Evolutionary conservation across 2,329 filamentous ascomycete genomes (phyloP).

Genomic region (Diaporthe humulicola): DNA sequence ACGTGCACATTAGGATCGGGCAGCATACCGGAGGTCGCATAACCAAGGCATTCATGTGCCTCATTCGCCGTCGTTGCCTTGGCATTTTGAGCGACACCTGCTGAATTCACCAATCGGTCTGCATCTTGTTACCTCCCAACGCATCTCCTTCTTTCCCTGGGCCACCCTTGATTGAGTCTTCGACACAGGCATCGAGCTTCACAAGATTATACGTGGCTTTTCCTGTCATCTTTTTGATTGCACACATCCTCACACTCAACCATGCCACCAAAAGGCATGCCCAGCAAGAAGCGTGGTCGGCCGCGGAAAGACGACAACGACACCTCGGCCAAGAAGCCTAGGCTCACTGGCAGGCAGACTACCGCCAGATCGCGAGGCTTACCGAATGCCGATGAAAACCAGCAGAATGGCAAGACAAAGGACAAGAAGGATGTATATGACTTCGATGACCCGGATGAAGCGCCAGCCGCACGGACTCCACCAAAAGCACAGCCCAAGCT

Average conservation of each 20-base stretch:
- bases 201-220: not conserved
- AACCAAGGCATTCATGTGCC: not conserved
- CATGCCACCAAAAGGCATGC: slow-evolving; percentile 31
- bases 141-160: not conserved
- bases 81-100: not conserved
- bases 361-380: slow-evolving; percentile 41
- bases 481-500: slow-evolving; percentile 46
- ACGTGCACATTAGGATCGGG: not conserved
- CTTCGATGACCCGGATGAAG: slow-evolving; percentile 40
- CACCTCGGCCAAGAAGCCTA: slow-evolving; percentile 40
- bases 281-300: slow-evolving; percentile 37
- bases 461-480: slow-evolving; percentile 25
- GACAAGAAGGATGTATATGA: slow-evolving; percentile 40
- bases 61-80: not conserved
- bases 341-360: slow-evolving; percentile 32
- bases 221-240: not conserved
- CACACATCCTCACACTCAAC: not conserved
- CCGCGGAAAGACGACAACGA: slow-evolving; percentile 36
- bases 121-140: not conserved
- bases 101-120: not conserved
- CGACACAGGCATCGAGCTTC: not conserved
- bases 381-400: slow-evolving; percentile 45
- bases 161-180: not conserved
- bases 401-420: not conserved
- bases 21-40: not conserved